Conservation (phyloP, 257 asterid genomes). For the Solanum habrochaites region DNA sequence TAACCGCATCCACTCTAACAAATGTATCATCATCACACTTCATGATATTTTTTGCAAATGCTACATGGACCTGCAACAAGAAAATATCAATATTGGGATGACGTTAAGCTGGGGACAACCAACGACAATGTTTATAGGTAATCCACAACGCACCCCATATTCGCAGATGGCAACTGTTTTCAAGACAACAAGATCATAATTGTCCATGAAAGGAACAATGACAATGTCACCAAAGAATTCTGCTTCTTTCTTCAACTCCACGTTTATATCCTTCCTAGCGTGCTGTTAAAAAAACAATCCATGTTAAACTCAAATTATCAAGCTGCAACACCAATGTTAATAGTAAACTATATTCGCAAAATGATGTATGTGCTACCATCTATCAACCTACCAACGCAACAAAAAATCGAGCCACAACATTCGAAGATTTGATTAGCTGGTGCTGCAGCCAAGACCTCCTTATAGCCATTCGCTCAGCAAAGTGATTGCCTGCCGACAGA, state of each 20-base stretch:
- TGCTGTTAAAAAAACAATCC: constrained; percentile 33
- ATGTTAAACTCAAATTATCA: background rate
- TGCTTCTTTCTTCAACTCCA: constrained; percentile 81
- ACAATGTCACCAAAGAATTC: constrained; percentile 87
- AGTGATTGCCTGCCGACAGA: constrained; percentile 95
- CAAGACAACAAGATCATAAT: constrained; percentile 88
- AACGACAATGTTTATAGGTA: background rate
- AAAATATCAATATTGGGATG: background rate
- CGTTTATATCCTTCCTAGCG: constrained; percentile 63
- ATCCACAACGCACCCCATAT: constrained; percentile 55
- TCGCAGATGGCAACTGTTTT: constrained; percentile 92
- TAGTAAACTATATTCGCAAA: background rate
- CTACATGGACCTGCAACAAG: constrained; percentile 43
- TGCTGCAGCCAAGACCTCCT: constrained; percentile 97
- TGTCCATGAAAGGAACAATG: constrained; percentile 87
- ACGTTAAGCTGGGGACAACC: background rate
- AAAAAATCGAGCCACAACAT: constrained; percentile 83
- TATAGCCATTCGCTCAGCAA: constrained; percentile 94
- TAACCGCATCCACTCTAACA: constrained; percentile 77
- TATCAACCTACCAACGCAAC: constrained; percentile 73
- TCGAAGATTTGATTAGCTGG: constrained; percentile 49
- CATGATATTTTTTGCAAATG: constrained; percentile 72
- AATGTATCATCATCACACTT: constrained; percentile 94
- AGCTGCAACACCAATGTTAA: background rate
- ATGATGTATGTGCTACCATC: background rate